Conservation (phyloP, 345 rosid genomes). For the Arabidopsis thaliana region TAIR10.1 NC_003076.8:21340001-21340500, state of each 20-base stretch:
- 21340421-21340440: constrained; percentile 19
- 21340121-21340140: constrained; percentile 9
- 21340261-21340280: constrained; percentile 13
- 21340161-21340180: constrained; percentile 21
- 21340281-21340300: constrained; percentile 23
- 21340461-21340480: constrained; percentile 3
- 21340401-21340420: constrained; percentile 6
- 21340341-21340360: constrained; percentile 3
- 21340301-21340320: constrained; percentile 9
- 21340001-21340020: constrained; percentile 6
- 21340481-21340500: background rate
- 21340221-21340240: constrained; percentile 1
- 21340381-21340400: constrained; percentile 3
- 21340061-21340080: background rate
- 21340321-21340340: constrained; percentile 4
- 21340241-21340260: constrained; percentile 17
- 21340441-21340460: background rate
- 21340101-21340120: background rate
- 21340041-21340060: background rate
- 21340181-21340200: constrained; percentile 29
- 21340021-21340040: background rate
- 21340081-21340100: constrained; percentile 6
- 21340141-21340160: background rate
- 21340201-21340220: constrained; percentile 25
- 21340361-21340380: constrained; percentile 3